phyloP scores from a whole-genome alignment of 352 stramenopile genomes.

The Blastocystis sp. region DNA sequence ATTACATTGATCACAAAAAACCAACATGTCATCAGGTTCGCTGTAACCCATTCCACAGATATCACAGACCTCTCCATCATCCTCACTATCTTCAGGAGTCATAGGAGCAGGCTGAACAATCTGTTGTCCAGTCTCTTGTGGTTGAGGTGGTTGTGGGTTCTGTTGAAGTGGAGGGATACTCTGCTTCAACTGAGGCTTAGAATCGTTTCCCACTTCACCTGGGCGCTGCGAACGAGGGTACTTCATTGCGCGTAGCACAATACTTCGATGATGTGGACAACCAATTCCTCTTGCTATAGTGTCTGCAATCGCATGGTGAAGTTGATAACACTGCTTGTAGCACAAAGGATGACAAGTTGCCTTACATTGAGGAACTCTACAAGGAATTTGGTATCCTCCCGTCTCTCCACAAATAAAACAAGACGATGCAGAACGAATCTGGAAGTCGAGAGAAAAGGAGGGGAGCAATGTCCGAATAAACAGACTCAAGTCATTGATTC shows the following conservation, averaged over 20 bases:
- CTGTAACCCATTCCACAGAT: slow-evolving; percentile 60
- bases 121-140: not conserved
- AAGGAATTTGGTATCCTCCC: not conserved
- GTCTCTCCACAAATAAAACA: not conserved
- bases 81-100: slow-evolving; percentile 5
- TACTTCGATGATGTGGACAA: not conserved
- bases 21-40: slow-evolving; percentile 70
- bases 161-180: not conserved
- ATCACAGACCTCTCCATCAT: slow-evolving; percentile 59
- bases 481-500: not conserved
- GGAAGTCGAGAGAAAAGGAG: not conserved
- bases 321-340: not conserved
- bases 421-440: not conserved
- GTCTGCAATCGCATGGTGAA: not conserved
- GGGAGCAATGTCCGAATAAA: not conserved
- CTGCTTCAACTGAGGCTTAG: not conserved
- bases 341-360: not conserved
- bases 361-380: not conserved
- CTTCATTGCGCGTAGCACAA: not conserved
- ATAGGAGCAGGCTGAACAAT: too few relatives aligned
- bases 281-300: not conserved
- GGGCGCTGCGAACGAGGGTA: not conserved
- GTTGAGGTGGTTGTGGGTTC: not conserved
- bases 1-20: slow-evolving; percentile 80
- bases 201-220: too few relatives aligned